A percentile compares a stretch with the other conserved stretches of the same genome.
phyloP scores from a whole-genome alignment of 495 filamentous ascomycete species.

The Extremus antarcticus region DNA sequence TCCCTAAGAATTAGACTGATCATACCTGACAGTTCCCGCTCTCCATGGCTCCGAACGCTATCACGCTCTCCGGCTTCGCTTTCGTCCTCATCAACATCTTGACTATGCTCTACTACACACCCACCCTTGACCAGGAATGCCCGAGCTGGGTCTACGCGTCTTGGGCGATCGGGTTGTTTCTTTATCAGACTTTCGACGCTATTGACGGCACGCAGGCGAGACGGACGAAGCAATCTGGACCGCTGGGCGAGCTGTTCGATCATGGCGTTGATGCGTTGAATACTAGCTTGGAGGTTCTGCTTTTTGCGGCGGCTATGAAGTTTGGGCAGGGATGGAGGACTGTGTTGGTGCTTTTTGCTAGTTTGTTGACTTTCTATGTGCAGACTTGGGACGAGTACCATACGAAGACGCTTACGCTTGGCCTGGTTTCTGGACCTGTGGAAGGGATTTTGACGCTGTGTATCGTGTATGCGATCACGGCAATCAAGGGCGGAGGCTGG shows the following conservation, averaged over 20 bases:
- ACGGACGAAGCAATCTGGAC: constrained; percentile 83
- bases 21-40: constrained; percentile 93
- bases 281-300: constrained; percentile 81
- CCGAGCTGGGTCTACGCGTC: constrained; percentile 88
- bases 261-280: constrained; percentile 97
- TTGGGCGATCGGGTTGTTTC: constrained; percentile 79
- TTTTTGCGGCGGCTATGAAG: constrained; percentile 86
- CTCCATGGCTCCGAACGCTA: constrained; percentile 68
- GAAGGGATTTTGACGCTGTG: constrained; percentile 85
- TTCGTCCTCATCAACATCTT: constrained; percentile 88
- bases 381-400: constrained; percentile 99
- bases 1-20: too few relatives aligned
- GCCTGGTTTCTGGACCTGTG: constrained; percentile 86
- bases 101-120: constrained; percentile 92
- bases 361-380: constrained; percentile 84
- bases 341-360: constrained; percentile 70
- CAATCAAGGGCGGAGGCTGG: constrained; percentile 70
- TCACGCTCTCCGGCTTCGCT: constrained; percentile 82
- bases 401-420: constrained; percentile 86
- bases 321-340: constrained; percentile 89
- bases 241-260: constrained; percentile 91
- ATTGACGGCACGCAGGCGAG: constrained; percentile 92
- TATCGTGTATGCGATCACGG: constrained; percentile 74
- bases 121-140: constrained; percentile 86
- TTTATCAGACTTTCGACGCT: constrained; percentile 98